These are phyloP conservation scores for Candida ficus DNA, from an alignment of 805 yeast species.

Conservation along the genomic window DNA sequence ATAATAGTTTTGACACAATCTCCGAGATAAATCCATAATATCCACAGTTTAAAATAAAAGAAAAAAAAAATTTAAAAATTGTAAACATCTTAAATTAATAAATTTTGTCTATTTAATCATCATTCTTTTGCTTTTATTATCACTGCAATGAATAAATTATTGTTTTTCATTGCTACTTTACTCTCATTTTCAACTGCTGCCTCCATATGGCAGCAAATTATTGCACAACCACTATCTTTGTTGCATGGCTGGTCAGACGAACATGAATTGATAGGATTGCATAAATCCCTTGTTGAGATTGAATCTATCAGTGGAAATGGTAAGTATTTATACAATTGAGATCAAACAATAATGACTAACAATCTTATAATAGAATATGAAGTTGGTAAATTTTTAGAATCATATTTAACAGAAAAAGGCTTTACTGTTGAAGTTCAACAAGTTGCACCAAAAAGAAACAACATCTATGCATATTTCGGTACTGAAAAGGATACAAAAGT, in stretches of 20 bases:
- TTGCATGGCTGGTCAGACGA: conserved; percentile 4
- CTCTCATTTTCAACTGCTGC: conserved; percentile 1
- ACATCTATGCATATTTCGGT: conserved; percentile 53
- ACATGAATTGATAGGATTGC: conserved; percentile 21
- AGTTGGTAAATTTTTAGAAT: conserved; percentile 13
- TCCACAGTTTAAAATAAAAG: too few species aligned
- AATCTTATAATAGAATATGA: conserved; percentile 17
- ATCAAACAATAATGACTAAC: too few species aligned
- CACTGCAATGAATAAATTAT: neutral
- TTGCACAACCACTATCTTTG: neutral
- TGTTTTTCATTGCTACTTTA: neutral
- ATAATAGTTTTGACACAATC: neutral
- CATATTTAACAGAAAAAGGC: conserved; percentile 28
- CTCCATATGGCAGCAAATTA: conserved; percentile 5
- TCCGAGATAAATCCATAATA: neutral
- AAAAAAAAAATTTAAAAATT: too few species aligned
- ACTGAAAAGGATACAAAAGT: conserved; percentile 35
- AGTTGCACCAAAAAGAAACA: conserved; percentile 33
- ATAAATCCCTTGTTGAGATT: conserved; percentile 23
- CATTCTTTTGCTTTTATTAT: too few species aligned
- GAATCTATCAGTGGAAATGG: conserved; percentile 18
- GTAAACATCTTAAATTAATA: too few species aligned
- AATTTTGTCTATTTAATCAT: too few species aligned
- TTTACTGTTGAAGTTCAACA: conserved; percentile 46
- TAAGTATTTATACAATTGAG: neutral